Evolutionary conservation across 371 early-diverging fungal genomes (phyloP).

Genomic region (Sporodiniella umbellata): DNA sequence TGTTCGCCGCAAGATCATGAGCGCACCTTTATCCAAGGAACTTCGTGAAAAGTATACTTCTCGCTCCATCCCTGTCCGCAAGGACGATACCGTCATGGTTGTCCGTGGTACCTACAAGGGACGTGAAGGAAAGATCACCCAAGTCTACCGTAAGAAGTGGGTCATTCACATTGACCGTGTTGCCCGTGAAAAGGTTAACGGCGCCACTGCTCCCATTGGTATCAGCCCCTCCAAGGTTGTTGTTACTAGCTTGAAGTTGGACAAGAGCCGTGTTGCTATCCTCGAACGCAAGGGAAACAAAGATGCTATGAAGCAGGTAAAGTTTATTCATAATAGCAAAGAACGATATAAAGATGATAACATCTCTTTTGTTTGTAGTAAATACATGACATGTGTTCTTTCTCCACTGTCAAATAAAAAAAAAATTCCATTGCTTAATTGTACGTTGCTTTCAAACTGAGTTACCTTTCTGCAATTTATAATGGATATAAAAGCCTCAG

Average conservation of each 20-base stretch:
- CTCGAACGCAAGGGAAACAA: conserved; percentile 74
- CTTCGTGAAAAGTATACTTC: conserved; percentile 93
- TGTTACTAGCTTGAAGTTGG: conserved; percentile 90
- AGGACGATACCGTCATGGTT: conserved; percentile 95
- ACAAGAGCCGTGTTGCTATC: conserved; percentile 91
- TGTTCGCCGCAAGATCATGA: conserved; percentile 94
- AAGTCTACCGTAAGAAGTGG: conserved; percentile 97
- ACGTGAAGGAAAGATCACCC: conserved; percentile 93
- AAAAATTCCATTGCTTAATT: background rate
- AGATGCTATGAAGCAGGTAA: conserved; percentile 42
- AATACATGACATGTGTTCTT: background rate
- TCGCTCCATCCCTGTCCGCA: conserved; percentile 94
- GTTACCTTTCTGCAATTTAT: background rate
- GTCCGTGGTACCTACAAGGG: conserved; percentile 95
- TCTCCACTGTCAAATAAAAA: background rate
- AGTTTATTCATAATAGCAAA: background rate
- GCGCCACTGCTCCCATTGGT: conserved; percentile 88
- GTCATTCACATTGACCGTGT: conserved; percentile 97
- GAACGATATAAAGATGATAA: too few species aligned
- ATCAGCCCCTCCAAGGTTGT: conserved; percentile 98
- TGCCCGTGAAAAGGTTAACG: conserved; percentile 95
- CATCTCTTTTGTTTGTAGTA: background rate
- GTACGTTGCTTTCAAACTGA: background rate
- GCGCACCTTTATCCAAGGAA: conserved; percentile 94
- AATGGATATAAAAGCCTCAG: too few species aligned